These are phyloP conservation scores for Penicillium sp. DNA, from an alignment of 2,329 filamentous ascomycete genomes.

Conservation along the genomic window DNA sequence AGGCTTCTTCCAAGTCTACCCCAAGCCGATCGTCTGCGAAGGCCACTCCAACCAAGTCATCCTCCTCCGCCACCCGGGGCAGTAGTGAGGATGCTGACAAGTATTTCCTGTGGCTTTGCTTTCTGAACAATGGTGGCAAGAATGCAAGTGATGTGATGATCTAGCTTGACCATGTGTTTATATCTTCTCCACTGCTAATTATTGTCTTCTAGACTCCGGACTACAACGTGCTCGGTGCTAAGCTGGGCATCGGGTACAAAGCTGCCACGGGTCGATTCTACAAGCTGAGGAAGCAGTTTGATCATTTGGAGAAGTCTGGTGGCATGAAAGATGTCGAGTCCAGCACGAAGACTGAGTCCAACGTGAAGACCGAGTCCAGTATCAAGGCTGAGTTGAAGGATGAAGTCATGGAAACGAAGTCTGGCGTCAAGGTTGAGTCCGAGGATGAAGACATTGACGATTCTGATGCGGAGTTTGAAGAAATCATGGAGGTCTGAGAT, in stretches of 20 bases:
- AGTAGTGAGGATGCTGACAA: background rate
- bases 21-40: background rate
- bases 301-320: background rate
- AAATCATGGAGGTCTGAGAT: no score
- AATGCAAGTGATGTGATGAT: background rate
- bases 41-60: background rate
- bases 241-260: conserved; percentile 1
- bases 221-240: background rate
- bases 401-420: background rate
- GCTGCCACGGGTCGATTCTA: background rate
- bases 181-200: background rate
- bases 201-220: background rate
- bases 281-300: background rate
- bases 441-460: background rate
- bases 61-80: background rate
- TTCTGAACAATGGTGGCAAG: background rate
- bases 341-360: background rate
- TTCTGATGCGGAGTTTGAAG: no score
- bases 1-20: background rate
- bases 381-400: background rate
- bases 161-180: background rate
- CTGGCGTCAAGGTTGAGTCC: background rate
- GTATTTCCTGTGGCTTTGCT: background rate
- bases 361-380: background rate
- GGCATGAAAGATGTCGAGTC: background rate